These are phyloP conservation scores for Nitzschia palea DNA, from an alignment of 108 stramenopile species.

Conservation along the genomic window DNA sequence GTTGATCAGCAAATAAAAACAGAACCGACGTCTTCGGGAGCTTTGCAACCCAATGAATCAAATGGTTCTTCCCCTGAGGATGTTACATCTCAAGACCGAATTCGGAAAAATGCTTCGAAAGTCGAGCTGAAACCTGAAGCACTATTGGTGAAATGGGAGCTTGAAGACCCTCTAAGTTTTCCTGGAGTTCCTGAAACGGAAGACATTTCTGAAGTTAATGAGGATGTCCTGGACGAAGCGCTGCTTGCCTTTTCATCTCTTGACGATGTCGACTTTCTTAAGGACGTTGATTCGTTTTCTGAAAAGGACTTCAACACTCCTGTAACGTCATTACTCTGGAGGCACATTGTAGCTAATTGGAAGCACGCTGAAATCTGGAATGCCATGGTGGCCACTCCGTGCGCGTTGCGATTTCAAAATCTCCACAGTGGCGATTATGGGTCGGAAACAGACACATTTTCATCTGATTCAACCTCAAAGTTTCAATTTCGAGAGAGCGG, in stretches of 20 bases:
- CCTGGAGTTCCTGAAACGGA: slow-evolving; percentile 27
- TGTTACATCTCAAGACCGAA: not conserved
- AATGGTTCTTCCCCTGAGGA: too few relatives aligned
- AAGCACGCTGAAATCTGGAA: slow-evolving; percentile 41
- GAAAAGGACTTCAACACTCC: slow-evolving; percentile 1
- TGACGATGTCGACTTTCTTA: slow-evolving; percentile 27
- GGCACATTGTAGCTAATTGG: slow-evolving; percentile 40
- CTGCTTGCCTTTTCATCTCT: slow-evolving; percentile 39
- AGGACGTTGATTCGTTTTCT: not conserved
- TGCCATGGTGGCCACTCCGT: slow-evolving; percentile 23
- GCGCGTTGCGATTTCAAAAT: slow-evolving; percentile 10
- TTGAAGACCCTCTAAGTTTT: not conserved
- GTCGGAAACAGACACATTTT: slow-evolving; percentile 6
- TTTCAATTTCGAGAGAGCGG: slow-evolving; percentile 14
- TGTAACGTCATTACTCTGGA: slow-evolving; percentile 22
- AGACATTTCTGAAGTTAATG: slow-evolving; percentile 29
- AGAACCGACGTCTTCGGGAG: too few relatives aligned
- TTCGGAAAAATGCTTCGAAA: not conserved
- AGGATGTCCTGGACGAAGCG: slow-evolving; percentile 20
- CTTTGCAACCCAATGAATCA: too few relatives aligned
- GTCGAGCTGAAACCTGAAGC: slow-evolving; percentile 5
- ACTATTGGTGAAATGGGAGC: slow-evolving; percentile 25
- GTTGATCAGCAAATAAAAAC: too few relatives aligned
- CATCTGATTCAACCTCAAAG: slow-evolving; percentile 13
- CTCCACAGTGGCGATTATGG: not conserved